Base-by-base conservation (phyloP, 202 grass and related monocot species). In the Hordeum pubiflorum region DNA sequence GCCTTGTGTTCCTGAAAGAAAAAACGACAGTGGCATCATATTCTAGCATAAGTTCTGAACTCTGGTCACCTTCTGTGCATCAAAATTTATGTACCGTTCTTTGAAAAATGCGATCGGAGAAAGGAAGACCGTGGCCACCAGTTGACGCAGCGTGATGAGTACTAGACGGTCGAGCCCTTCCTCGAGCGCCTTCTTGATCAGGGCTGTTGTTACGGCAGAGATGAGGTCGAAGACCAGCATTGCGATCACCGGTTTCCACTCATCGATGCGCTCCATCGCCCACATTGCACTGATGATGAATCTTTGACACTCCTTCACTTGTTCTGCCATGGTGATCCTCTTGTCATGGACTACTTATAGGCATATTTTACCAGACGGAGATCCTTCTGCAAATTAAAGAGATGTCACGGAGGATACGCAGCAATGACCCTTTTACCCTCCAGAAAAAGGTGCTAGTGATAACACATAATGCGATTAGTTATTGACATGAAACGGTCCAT, bases 131-230 rank as follows among this genome's bases (percentile, higher is more conserved):
- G 85, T 87, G 12, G 91, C 91, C 14, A 93, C 83, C 21, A 93
- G 72, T 10, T 93, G 91, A 0, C 91, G 79, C 18, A 93, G 91
- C 4, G 91, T 93, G 72, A 93, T 75, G 26, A 93, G 85, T 1
- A 93, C 88, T 2, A 90, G 75, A 3, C 91, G 83, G 67, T 93
- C 78, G 9, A 93, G 83, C 7, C 91, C 91, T 6, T 86, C 83
- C 2, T 81, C 72, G 0, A 90, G 81, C 24, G 83, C 83, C 58
- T 70, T 84, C 85, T 93, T 93, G 76, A 90, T 78, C 85, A 90
- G 26, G 22, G 75, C 78, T 18, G 89, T 93, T 71, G 86, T 93
- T 4, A 81, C 88, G 0, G 91, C 91, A 10, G 86, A 90, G 33
- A 83, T 63, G 34, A 90, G 59, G 58, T 88, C 85, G 27, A 90